A percentile compares a stretch with the other conserved stretches of the same genome.
These are phyloP conservation scores for Amaranthus tricolor DNA, from an alignment of 179 eudicot genomes.

Conservation along the genomic window DNA sequence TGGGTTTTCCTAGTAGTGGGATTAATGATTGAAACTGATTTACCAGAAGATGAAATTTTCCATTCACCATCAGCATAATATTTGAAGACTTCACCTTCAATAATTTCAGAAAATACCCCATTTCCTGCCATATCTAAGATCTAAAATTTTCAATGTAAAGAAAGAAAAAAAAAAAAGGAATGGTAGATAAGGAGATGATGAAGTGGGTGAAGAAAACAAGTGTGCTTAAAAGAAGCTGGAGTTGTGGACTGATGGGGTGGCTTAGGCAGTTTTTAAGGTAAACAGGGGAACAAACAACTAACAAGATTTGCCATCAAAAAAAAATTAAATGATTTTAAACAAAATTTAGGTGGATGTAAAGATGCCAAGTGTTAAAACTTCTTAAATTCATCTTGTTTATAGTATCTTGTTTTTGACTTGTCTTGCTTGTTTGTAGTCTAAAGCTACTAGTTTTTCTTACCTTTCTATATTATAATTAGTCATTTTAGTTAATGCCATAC, in stretches of 20 bases:
- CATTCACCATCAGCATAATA: constrained; percentile 91
- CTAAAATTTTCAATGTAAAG: not conserved
- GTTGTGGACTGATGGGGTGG: constrained; percentile 22
- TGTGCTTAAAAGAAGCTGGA: not conserved
- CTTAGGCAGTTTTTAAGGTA: not conserved
- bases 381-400: not conserved
- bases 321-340: not conserved
- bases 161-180: not conserved
- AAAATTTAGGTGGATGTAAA: constrained; percentile 28
- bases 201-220: not conserved
- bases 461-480: too few relatives aligned
- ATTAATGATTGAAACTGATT: constrained; percentile 73
- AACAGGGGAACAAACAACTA: not conserved
- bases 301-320: too few relatives aligned
- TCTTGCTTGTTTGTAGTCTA: not conserved
- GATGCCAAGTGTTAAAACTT: constrained; percentile 20
- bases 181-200: not conserved
- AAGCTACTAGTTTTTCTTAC: too few relatives aligned
- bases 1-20: constrained; percentile 80
- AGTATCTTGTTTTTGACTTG: not conserved
- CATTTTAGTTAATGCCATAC: too few relatives aligned
- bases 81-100: constrained; percentile 80
- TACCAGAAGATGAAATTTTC: constrained; percentile 78
- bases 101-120: constrained; percentile 71
- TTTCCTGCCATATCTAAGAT: constrained; percentile 60